phyloP scores from a whole-genome alignment of 805 yeast species.

The Jamesozyma gamospora region DNA sequence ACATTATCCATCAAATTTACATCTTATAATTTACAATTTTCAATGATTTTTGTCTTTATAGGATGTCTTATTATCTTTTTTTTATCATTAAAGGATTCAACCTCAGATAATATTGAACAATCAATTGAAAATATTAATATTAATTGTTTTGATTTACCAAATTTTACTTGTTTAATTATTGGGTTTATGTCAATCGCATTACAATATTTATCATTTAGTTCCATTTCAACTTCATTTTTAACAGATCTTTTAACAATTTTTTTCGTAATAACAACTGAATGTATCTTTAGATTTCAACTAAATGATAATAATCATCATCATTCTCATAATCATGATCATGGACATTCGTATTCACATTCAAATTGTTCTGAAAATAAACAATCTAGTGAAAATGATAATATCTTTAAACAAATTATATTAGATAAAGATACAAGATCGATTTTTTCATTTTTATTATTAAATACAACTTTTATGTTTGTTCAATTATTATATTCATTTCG shows the following conservation, averaged over 20 bases:
- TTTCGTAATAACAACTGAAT: conserved; percentile 15
- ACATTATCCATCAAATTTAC: background rate
- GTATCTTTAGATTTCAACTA: conserved; percentile 1
- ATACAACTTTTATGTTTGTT: conserved; percentile 87
- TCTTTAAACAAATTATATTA: conserved; percentile 30
- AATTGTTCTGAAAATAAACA: background rate
- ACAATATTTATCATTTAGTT: conserved; percentile 29
- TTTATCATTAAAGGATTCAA: conserved; percentile 20
- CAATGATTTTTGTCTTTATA: conserved; percentile 25
- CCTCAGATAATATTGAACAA: conserved; percentile 3
- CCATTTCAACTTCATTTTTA: conserved; percentile 7
- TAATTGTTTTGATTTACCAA: conserved; percentile 7
- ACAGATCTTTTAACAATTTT: conserved; percentile 11
- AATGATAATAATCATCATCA: background rate
- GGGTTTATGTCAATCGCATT: conserved; percentile 29
- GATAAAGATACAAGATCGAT: conserved; percentile 77
- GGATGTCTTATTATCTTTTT: conserved; percentile 23
- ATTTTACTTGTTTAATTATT: conserved; percentile 13
- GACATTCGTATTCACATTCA: conserved; percentile 2
- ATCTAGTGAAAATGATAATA: conserved; percentile 5
- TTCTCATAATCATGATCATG: conserved; percentile 7
- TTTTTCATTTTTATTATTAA: conserved; percentile 73
- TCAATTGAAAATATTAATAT: background rate
- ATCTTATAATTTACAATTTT: conserved; percentile 12
- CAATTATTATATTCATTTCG: conserved; percentile 87